Base-by-base conservation (phyloP, 495 filamentous ascomycete genomes). In the Chlorociboria aeruginascens region DNA sequence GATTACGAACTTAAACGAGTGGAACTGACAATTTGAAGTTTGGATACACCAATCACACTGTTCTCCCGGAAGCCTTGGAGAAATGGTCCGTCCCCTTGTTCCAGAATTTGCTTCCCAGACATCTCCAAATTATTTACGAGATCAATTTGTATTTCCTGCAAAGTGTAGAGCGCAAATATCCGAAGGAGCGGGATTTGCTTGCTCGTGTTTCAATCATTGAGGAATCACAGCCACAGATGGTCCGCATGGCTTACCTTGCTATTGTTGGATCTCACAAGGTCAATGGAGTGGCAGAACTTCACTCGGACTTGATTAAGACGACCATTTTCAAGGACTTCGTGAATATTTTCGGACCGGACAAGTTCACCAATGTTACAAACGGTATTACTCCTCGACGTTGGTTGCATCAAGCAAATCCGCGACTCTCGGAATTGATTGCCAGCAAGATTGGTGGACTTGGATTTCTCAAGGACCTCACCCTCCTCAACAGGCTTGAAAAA, bases 281-380 rank as follows among this genome's bases (percentile, higher is more conserved):
- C 66, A 98, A 98, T 58, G 92, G 92, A 59, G 92, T 98, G 28
- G 92, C 92, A 17, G 92, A 97, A 65, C 69, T 98, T 46, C 92
- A 98, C 65, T 98, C 92, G 4, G 92, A 98, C 59, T 73, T 98
- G 17, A 89, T 98, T 68, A 86, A 87, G 69, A 89, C 89, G 3
- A 98, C 92, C n/a, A 89, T 98, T 51, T 97, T 98, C 78, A 97
- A 89, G 66, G 93, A 97, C 66, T 98, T 98, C 59, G 90, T 98
- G 35, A 71, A 72, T 34, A 83, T 98, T 49, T 97, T 89, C 59
- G 92, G 92, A 3, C 81, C 84, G 0, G 92, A 98, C 71, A 94
- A 94, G 60, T 98, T 98, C 68, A 95, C 85, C 33, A 98, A 98
- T 54, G 90, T 98, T 49, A 98, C 92, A 39, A 98, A 98, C 61